These are phyloP conservation scores for Chlorella sp. DNA, from an alignment of 139 green algal species.

Conservation along the genomic window DNA sequence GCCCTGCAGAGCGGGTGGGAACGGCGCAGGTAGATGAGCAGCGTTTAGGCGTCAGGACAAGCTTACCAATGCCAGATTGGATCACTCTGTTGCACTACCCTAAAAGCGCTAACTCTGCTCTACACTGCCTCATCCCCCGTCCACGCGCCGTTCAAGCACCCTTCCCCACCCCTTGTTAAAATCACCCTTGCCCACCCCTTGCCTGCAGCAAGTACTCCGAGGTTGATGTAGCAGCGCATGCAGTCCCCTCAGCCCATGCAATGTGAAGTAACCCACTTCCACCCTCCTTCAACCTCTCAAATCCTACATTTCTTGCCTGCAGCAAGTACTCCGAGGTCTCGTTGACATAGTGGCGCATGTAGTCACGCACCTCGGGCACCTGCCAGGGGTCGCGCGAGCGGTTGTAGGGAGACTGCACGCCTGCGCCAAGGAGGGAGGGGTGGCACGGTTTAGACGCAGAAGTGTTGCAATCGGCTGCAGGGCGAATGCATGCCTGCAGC, in stretches of 20 bases:
- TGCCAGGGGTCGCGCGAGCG: background rate
- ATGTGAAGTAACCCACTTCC: too few species aligned
- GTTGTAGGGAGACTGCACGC: constrained; percentile 4
- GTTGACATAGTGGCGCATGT: constrained; percentile 18
- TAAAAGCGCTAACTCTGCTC: background rate
- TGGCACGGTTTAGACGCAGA: too few species aligned
- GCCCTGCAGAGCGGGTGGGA: background rate
- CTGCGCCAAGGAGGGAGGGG: background rate
- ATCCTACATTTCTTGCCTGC: background rate
- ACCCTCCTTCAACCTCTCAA: background rate
- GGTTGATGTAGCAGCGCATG: constrained; percentile 16
- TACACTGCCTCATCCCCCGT: too few species aligned
- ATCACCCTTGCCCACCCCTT: background rate
- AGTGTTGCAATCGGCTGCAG: too few species aligned
- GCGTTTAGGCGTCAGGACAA: background rate
- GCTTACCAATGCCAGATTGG: background rate
- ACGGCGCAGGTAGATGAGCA: background rate
- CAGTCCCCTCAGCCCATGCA: too few species aligned
- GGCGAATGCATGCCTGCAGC: too few species aligned
- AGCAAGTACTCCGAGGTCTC: constrained; percentile 4
- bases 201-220: background rate
- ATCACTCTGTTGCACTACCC: too few species aligned
- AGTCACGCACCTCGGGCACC: background rate
- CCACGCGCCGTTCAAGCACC: background rate
- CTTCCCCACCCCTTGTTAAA: background rate